Evolutionary conservation across 345 rosid species (phyloP), one percentile per base, ranked within the genome.

Genomic region (Pseudoturritis turrita): DNA sequence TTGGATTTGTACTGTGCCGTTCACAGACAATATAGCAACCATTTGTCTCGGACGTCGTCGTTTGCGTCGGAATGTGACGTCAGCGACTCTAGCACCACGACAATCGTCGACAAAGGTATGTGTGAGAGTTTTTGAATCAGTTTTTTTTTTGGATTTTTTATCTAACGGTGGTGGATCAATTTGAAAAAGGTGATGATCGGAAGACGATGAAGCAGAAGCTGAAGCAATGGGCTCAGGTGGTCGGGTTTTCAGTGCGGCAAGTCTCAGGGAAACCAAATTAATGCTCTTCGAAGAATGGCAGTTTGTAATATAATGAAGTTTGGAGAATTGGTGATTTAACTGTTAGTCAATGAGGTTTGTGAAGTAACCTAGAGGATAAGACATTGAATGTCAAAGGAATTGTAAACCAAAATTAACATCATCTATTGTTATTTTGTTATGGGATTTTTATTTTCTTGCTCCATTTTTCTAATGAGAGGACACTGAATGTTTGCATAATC

Each of bases 201-300:
- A 85, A 77, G 83, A 81, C 50, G 46, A 85, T 90, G 73, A 93
- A 93, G 87, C 73, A 59, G 72, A 93, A 76, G 79, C 21, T 93
- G 82, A 86, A 70, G 79, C 97, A 87, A 51, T 93, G 98, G 98
- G 98, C 98, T 5, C 81, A 77, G 73, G 74, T 86, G 60, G 98
- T 93, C 0, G 97, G 90, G 3, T 87, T 89, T 46, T 85, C 87
- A 12, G 89, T 86, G 36, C 72, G 78, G 19, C 94, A 87, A 60
- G 33, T 59, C 49, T 62, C 83, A 0, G 77, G 86, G 7, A 77
- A 72, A 39, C 75, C 72, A 17, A 80, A 57, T 23, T 67, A 52
- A 82, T 57, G 23, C 1, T 29, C 11, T 45, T 45, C 18, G 21
- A 45, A 33, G 37, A 18, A 45, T 45, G 23, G 23, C 37, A 33